Conservation (phyloP, 768 basidiomycete species). For the Leccinum ochraceum region DNA sequence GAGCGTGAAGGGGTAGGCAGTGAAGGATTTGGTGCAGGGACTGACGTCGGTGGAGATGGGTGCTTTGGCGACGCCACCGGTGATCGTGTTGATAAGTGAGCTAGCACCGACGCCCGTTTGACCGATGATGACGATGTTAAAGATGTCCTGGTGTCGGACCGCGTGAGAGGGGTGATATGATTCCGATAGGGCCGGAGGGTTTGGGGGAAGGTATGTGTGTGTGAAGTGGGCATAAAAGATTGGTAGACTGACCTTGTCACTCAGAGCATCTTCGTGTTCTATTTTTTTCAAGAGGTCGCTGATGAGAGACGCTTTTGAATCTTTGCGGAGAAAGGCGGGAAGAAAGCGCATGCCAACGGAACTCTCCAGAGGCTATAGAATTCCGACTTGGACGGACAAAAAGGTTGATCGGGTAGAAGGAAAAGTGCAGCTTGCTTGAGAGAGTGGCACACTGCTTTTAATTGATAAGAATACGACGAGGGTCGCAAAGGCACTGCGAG, state of each 20-base stretch:
- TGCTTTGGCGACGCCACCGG: slow-evolving; percentile 13
- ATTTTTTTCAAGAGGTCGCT: slow-evolving; percentile 27
- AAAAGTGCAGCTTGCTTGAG: slow-evolving; percentile 11
- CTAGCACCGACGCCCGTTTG: slow-evolving; percentile 39
- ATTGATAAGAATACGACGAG: background rate
- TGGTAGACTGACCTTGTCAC: slow-evolving; percentile 23
- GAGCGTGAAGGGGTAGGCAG: slow-evolving; percentile 25
- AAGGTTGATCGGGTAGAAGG: slow-evolving; percentile 10
- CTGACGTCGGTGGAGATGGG: slow-evolving; percentile 31
- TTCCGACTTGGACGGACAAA: slow-evolving; percentile 2
- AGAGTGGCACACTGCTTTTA: slow-evolving; percentile 15
- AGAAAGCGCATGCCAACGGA: slow-evolving; percentile 27
- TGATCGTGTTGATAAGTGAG: slow-evolving; percentile 42
- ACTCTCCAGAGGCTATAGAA: background rate
- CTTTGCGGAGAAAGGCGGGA: slow-evolving; percentile 30
- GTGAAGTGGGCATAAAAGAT: background rate
- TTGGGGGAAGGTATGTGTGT: background rate
- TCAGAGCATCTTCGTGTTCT: slow-evolving; percentile 20
- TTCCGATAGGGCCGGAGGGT: background rate
- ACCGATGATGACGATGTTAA: slow-evolving; percentile 33
- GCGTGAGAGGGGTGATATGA: slow-evolving; percentile 4
- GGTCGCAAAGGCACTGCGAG: slow-evolving; percentile 8
- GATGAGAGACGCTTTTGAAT: slow-evolving; percentile 25
- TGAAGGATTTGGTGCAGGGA: slow-evolving; percentile 29
- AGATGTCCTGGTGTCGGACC: slow-evolving; percentile 21